A percentile compares a stretch with the other conserved stretches of the same genome.
Conservation (phyloP, 2,329 filamentous ascomycete species). For the Stylonectria norvegica region DNA sequence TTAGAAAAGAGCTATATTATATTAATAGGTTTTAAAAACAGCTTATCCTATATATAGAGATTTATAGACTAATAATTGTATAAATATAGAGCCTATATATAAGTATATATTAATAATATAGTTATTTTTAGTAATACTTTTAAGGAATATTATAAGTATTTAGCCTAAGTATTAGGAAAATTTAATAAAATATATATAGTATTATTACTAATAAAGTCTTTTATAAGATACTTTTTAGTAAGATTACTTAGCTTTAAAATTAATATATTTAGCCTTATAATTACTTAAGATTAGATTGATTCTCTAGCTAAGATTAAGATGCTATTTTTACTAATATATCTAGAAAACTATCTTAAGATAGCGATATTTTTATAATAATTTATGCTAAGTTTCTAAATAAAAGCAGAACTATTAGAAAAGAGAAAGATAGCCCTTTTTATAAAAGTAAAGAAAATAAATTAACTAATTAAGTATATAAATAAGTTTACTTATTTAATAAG, state of each 20-base stretch:
- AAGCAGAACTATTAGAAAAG: background rate
- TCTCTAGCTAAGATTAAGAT: background rate
- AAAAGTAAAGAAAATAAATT: background rate
- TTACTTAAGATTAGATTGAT: background rate
- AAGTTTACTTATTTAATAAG: background rate
- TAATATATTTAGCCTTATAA: background rate
- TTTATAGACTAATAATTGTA: too few species aligned
- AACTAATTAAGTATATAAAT: background rate
- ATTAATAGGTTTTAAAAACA: too few species aligned
- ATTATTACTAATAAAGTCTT: too few species aligned
- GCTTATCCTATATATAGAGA: too few species aligned
- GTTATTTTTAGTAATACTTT: too few species aligned
- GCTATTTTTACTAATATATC: background rate
- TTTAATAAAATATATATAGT: too few species aligned
- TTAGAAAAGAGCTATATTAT: too few species aligned
- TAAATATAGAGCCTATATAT: too few species aligned
- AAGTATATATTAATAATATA: too few species aligned
- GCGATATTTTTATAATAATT: background rate
- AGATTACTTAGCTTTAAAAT: background rate
- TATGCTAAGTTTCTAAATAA: background rate
- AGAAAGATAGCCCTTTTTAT: background rate
- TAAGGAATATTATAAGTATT: too few species aligned
- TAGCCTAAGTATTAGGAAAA: too few species aligned
- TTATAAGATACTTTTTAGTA: too few species aligned
- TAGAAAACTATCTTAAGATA: background rate